Conservation (phyloP, 768 basidiomycete genomes). For the Pholiota molesta region DNA sequence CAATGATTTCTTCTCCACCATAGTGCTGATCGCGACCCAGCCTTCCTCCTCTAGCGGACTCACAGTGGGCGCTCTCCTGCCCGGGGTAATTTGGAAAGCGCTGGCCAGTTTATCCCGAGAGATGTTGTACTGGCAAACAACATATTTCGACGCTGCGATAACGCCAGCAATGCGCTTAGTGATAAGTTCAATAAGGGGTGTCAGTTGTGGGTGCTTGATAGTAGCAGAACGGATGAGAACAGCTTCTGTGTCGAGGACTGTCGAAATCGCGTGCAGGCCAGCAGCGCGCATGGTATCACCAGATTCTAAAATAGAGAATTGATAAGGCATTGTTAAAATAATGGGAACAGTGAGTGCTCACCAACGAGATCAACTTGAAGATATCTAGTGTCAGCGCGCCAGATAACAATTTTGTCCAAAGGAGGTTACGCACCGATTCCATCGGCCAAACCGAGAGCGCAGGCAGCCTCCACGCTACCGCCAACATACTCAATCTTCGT, state of each 20-base stretch:
- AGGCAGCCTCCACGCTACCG: slow-evolving; percentile 97
- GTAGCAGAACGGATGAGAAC: slow-evolving; percentile 85
- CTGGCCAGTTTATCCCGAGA: slow-evolving; percentile 58
- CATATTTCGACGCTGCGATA: slow-evolving; percentile 83
- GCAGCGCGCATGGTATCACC: slow-evolving; percentile 99
- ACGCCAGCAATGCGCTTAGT: slow-evolving; percentile 91
- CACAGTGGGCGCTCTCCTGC: slow-evolving; percentile 87
- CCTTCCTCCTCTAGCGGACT: slow-evolving; percentile 77
- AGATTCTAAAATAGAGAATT: slow-evolving; percentile 63
- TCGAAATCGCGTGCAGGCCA: slow-evolving; percentile 91
- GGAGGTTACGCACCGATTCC: slow-evolving; percentile 75
- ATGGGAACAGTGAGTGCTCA: slow-evolving; percentile 37
- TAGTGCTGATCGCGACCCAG: slow-evolving; percentile 92
- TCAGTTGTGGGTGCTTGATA: slow-evolving; percentile 63
- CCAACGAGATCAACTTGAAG: slow-evolving; percentile 90
- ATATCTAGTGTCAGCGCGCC: slow-evolving; percentile 7
- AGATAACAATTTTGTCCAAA: neutral
- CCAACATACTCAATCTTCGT: slow-evolving; percentile 96
- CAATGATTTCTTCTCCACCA: slow-evolving; percentile 83
- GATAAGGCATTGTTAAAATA: neutral
- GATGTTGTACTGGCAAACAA: slow-evolving; percentile 93
- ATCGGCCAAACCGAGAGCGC: slow-evolving; percentile 93
- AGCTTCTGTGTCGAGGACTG: slow-evolving; percentile 81
- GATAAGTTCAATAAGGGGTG: slow-evolving; percentile 74
- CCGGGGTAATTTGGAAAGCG: slow-evolving; percentile 81